Evolutionary conservation across 164 flowering plant species (phyloP), one percentile per base, ranked within the genome.

Genomic region (Protea cynaroides): DNA sequence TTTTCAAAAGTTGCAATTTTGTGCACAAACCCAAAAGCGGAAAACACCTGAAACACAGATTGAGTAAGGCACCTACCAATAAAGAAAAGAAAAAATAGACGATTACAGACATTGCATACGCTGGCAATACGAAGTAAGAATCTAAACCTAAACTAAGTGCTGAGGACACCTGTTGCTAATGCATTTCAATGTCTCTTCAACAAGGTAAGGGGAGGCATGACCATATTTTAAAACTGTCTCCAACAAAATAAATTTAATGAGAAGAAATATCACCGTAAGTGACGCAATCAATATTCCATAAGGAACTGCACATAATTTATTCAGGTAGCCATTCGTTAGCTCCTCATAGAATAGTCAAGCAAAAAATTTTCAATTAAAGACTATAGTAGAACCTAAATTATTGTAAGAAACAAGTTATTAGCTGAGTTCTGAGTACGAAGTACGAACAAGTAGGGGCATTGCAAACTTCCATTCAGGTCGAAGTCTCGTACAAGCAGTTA

Each of bases 1-100:
- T 92, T 92, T 64, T 92, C 97, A 71, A 92, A 92, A 46, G 97
- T 92, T 57, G 97, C 92, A 70, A 92, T 87, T 78, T 92, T 92
- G 72, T 89, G 97, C 65, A 92, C 97, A 72, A 85, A 87, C 1
- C 97, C 97, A 84, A 92, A 92, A 58, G 96, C 94, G 59, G 97
- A 92, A 67, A 92, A 92, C 14, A 92, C 96, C 98, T 92, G 77
- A 57, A 76, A 79, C 25, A 59, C n/a, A 54, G 3, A 8, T 59
- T 55, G 50, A 63, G 49, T 59, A 47, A 67, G 70, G 70, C 25
- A 57, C 61, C 36, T 60, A 55, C 43, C 60, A 7, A 18, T 1
- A 21, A 1, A 40, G 44, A 51, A 37, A 4, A n/a, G 15, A 49
- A 49, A 7, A 18, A 9, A 40, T 23, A 43, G 23, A 24, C 23